A percentile compares a stretch with the other conserved stretches of the same genome.
Conservation (phyloP, 768 basidiomycete genomes). For the Amanita jacksonii region DNA sequence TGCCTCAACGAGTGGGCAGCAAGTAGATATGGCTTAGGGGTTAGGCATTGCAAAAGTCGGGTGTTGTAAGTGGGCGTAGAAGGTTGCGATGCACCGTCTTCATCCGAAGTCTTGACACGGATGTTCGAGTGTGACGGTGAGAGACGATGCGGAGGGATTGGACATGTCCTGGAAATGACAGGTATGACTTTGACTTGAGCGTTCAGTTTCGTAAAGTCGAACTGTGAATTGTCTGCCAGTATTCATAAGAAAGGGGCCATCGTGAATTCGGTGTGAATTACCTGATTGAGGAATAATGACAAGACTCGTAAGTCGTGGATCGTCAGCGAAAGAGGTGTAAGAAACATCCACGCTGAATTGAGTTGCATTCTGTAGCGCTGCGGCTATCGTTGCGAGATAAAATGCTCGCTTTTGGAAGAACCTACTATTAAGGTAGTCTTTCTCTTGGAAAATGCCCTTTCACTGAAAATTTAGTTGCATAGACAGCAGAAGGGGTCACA, state of each 20-base stretch:
- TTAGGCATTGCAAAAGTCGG: slow-evolving; percentile 45
- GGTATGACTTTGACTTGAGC: slow-evolving; percentile 70
- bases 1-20: slow-evolving; percentile 44
- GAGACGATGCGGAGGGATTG: slow-evolving; percentile 58
- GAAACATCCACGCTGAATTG: slow-evolving; percentile 45
- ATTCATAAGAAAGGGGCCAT: slow-evolving; percentile 14
- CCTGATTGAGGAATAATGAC: slow-evolving; percentile 50
- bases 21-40: slow-evolving; percentile 44
- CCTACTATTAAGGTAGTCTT: slow-evolving; percentile 83
- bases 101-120: slow-evolving; percentile 18
- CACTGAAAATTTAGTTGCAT: neutral
- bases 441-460: slow-evolving; percentile 84
- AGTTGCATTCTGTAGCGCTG: slow-evolving; percentile 39
- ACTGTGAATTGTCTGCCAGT: slow-evolving; percentile 35
- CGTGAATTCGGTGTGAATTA: slow-evolving; percentile 22
- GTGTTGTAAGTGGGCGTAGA: slow-evolving; percentile 80
- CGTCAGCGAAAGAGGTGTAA: slow-evolving; percentile 48
- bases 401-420: slow-evolving; percentile 91
- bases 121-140: slow-evolving; percentile 68
- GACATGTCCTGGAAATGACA: slow-evolving; percentile 44
- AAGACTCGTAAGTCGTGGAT: slow-evolving; percentile 58
- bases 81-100: no score
- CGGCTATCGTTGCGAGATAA: slow-evolving; percentile 75
- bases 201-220: slow-evolving; percentile 59
- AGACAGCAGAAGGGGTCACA: neutral